Percentiles rank a stretch among this genome's conserved stretches.
Evolutionary conservation across 1,284 basidiomycete genomes (phyloP).

Genomic region (Meira miltonrushii): DNA sequence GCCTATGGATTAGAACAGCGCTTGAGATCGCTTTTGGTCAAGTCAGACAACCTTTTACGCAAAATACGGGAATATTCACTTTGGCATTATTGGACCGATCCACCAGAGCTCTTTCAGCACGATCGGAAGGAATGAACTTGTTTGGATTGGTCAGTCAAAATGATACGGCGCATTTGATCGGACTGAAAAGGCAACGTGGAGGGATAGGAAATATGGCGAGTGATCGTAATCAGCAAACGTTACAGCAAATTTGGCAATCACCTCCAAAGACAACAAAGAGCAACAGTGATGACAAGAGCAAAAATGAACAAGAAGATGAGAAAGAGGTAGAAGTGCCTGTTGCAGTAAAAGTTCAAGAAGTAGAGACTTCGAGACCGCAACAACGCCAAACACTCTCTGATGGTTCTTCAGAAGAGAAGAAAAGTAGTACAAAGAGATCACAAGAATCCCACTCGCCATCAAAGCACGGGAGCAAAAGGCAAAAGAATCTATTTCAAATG

Average conservation of each 20-base stretch:
- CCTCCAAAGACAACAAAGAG: neutral
- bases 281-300: no score
- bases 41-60: constrained; percentile 1
- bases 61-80: constrained; percentile 8
- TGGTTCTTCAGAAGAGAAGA: no score
- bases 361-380: no score
- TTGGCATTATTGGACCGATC: neutral
- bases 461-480: no score
- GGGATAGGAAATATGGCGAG: constrained; percentile 10
- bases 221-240: constrained; percentile 2
- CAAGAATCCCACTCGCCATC: no score
- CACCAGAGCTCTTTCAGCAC: neutral
- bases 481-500: no score
- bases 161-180: constrained; percentile 3
- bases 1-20: neutral
- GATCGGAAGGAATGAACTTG: neutral
- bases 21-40: neutral
- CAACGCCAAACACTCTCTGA: no score
- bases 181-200: constrained; percentile 8
- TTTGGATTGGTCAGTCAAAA: neutral
- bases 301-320: no score
- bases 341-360: no score
- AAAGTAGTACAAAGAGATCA: no score
- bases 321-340: no score
- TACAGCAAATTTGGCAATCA: neutral